Percentiles rank a stretch among this genome's conserved stretches.
Conservation (phyloP, 805 yeast species). For the Isabelozyma heimii region DNA sequence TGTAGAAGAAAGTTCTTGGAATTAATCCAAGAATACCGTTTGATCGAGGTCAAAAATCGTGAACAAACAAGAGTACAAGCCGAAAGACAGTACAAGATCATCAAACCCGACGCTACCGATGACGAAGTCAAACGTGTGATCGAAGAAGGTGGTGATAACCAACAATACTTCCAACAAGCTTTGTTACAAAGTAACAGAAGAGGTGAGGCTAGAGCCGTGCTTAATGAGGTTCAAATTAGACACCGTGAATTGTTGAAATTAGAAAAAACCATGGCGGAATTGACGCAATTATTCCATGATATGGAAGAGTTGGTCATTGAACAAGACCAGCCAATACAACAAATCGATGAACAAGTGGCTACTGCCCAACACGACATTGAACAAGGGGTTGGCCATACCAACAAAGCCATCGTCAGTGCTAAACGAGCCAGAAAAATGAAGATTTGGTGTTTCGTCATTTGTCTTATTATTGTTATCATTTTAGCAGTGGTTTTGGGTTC, state of each 20-base stretch:
- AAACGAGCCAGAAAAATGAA: slow-evolving; percentile 87
- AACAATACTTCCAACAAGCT: slow-evolving; percentile 94
- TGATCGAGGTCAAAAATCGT: slow-evolving; percentile 81
- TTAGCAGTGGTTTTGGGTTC: slow-evolving; percentile 71
- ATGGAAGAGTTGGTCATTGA: slow-evolving; percentile 96
- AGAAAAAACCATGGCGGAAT: slow-evolving; percentile 93
- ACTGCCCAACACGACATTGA: slow-evolving; percentile 89
- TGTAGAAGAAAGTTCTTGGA: slow-evolving; percentile 81
- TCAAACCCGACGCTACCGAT: slow-evolving; percentile 80
- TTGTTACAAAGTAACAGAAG: slow-evolving; percentile 80
- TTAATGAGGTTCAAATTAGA: slow-evolving; percentile 93
- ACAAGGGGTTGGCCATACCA: slow-evolving; percentile 91
- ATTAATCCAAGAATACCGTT: slow-evolving; percentile 81
- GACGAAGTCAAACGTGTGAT: slow-evolving; percentile 83
- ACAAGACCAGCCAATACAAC: slow-evolving; percentile 85
- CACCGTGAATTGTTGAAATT: slow-evolving; percentile 93
- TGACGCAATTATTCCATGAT: slow-evolving; percentile 90
- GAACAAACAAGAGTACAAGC: slow-evolving; percentile 85
- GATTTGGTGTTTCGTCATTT: slow-evolving; percentile 76
- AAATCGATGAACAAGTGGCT: slow-evolving; percentile 75
- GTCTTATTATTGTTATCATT: slow-evolving; percentile 55
- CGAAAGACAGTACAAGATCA: slow-evolving; percentile 87
- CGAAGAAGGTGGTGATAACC: slow-evolving; percentile 72
- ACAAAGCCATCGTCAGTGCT: slow-evolving; percentile 85
- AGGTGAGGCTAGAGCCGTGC: slow-evolving; percentile 93